Evolutionary conservation across 2,329 filamentous ascomycete genomes (phyloP), one percentile per base, ranked within the genome.

Genomic region (Grosmannia clavigera): DNA sequence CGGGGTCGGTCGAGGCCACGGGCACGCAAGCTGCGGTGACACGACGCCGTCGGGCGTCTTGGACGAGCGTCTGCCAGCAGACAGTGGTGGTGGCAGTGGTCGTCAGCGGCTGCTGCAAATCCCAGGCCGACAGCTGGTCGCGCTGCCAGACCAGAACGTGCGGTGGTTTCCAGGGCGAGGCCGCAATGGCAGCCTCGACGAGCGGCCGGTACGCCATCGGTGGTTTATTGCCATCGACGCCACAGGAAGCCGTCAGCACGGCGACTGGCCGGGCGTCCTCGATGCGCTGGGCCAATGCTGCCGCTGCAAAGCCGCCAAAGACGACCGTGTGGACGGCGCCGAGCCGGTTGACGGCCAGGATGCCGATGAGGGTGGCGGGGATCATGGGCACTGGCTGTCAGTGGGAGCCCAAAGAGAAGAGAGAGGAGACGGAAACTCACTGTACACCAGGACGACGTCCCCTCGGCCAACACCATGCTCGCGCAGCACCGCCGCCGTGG

Each of bases 251-350:
- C 0, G 92, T 96, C 70, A 96, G 81, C 56, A 96, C 83, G 11
- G 81, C 84, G 10, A 82, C 81, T 9, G 92, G 90, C 40, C 81
- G 81, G 9, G 87, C 90, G 0, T 88, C 87, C 57, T 95, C 90
- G 65, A 97, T 95, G 31, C 92, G 82, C 73, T 96, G 92, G 1
- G 91, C 90, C 53, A 96, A 78, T 4, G 91, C 88, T 11, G 80
- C 77, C 0, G 91, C 79, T 0, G 90, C 90, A 70, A 97, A 97
- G 0, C 92, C 92, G 51, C 92, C 92, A 72, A 96, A 96, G 3
- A 97, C 92, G 5, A 95, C 90, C 3, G 89, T 85, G 70, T 97
- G 92, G 58, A 96, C 84, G 19, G 91, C 92, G 12, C 92, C 92
- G 0, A 96, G 78, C 11, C 91, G 83, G 62, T 84, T 84, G 61